These are phyloP conservation scores for Agarophyton chilense DNA, from an alignment of 23 red algal genomes.

Conservation along the genomic window DNA sequence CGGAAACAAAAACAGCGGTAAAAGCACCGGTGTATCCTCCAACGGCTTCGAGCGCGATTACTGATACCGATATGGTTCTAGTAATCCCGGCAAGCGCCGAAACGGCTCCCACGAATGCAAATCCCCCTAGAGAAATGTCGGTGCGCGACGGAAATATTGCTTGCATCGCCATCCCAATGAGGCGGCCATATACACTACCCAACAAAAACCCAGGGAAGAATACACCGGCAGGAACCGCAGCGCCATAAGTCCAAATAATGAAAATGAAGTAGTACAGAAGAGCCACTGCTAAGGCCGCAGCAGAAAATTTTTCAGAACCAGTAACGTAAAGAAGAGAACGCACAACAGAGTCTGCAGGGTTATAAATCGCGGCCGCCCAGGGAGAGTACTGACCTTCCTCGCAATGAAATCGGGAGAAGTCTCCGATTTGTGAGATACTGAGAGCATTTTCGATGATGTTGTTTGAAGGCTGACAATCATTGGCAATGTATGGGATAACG, in stretches of 20 bases:
- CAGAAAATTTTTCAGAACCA: constrained; percentile 8
- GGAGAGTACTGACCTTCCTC: constrained; percentile 44
- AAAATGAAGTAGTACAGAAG: constrained; percentile 65
- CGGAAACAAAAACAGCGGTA: constrained; percentile 53
- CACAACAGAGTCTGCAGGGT: constrained; percentile 67
- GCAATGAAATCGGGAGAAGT: constrained; percentile 79
- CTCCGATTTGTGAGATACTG: constrained; percentile 2
- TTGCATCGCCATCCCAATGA: constrained; percentile 42
- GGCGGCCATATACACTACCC: constrained; percentile 68
- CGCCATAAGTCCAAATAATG: constrained; percentile 70
- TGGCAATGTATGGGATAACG: constrained; percentile 52
- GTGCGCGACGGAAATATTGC: constrained; percentile 50
- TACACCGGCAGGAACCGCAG: constrained; percentile 78
- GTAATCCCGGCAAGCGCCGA: constrained; percentile 71
- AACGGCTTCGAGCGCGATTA: constrained; percentile 70
- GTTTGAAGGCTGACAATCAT: constrained; percentile 33
- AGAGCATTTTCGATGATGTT: background rate
- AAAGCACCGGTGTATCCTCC: constrained; percentile 52
- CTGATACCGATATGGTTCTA: constrained; percentile 68
- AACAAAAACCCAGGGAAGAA: constrained; percentile 80
- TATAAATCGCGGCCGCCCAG: constrained; percentile 83
- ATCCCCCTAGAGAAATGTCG: constrained; percentile 40
- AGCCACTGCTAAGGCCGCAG: constrained; percentile 49
- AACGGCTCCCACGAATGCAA: constrained; percentile 68
- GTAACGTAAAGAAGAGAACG: constrained; percentile 44